A percentile compares a stretch with the other conserved stretches of the same genome.
phyloP scores from a whole-genome alignment of 345 rosid species.

The Lepidium africanum region DNA sequence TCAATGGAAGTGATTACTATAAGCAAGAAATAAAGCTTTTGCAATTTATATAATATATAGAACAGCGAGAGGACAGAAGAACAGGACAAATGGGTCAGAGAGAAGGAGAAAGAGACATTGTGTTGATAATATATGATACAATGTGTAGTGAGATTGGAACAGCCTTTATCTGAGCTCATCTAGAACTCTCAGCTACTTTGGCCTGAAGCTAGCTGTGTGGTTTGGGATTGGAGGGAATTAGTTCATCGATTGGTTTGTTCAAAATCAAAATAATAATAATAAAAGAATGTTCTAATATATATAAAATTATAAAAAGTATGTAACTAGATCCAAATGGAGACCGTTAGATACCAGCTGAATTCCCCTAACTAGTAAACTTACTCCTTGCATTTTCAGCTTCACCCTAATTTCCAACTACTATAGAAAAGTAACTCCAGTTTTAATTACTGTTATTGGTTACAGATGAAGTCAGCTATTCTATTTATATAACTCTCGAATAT shows the following conservation, averaged over 20 bases:
- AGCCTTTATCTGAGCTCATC: constrained; percentile 69
- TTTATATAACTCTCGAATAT: too few species aligned
- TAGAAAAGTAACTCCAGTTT: too few species aligned
- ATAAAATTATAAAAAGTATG: constrained; percentile 14
- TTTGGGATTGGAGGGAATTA: constrained; percentile 28
- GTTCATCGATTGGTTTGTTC: constrained; percentile 16
- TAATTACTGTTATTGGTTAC: too few species aligned
- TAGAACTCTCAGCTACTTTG: constrained; percentile 68
- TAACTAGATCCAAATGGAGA: constrained; percentile 26
- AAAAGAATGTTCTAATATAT: background rate
- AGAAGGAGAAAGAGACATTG: constrained; percentile 30
- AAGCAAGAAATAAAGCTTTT: constrained; percentile 16
- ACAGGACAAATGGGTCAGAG: constrained; percentile 24
- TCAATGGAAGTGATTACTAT: constrained; percentile 23
- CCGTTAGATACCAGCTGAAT: constrained; percentile 71
- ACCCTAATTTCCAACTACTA: constrained; percentile 31
- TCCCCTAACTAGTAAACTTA: constrained; percentile 36
- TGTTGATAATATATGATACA: constrained; percentile 34
- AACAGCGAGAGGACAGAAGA: constrained; percentile 29
- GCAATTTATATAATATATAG: background rate
- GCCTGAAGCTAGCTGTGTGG: constrained; percentile 43
- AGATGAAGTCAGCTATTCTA: too few species aligned
- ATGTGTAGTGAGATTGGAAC: constrained; percentile 50
- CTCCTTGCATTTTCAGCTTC: constrained; percentile 33
- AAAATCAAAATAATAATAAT: background rate